Percentiles rank a stretch among this genome's conserved stretches.
Conservation (phyloP, 306 rosid species). For the Citrullus mucosospermus region DNA sequence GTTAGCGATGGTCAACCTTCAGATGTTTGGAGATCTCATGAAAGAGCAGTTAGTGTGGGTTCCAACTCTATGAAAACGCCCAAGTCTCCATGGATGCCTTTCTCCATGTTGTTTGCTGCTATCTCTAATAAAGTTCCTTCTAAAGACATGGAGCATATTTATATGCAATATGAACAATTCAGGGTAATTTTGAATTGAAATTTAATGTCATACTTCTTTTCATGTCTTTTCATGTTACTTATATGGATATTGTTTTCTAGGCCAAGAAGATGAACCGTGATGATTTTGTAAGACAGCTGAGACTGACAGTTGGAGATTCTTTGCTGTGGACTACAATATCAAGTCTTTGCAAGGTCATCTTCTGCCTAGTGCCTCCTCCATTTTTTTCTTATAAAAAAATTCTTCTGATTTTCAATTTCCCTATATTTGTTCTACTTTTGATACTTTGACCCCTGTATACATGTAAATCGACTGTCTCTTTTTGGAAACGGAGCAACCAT, state of each 20-base stretch:
- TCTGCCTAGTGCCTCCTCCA: not conserved
- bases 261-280: constrained; percentile 52
- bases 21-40: constrained; percentile 24
- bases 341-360: constrained; percentile 41
- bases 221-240: not conserved
- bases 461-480: not conserved
- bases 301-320: constrained; percentile 62
- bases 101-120: constrained; percentile 59
- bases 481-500: not conserved
- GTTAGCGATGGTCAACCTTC: constrained; percentile 15
- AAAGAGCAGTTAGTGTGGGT: constrained; percentile 29
- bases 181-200: constrained; percentile 31
- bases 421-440: not conserved
- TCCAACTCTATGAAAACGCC: constrained; percentile 39
- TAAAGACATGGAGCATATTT: constrained; percentile 28
- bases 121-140: constrained; percentile 38
- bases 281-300: constrained; percentile 55
- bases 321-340: constrained; percentile 50
- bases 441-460: not conserved
- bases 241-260: constrained; percentile 24
- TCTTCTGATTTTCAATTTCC: not conserved
- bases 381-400: not conserved
- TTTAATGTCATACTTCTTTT: not conserved
- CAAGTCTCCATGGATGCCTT: constrained; percentile 77
- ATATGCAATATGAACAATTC: constrained; percentile 29